Conservation (phyloP, 345 rosid species). For the Linum trigynum region DNA sequence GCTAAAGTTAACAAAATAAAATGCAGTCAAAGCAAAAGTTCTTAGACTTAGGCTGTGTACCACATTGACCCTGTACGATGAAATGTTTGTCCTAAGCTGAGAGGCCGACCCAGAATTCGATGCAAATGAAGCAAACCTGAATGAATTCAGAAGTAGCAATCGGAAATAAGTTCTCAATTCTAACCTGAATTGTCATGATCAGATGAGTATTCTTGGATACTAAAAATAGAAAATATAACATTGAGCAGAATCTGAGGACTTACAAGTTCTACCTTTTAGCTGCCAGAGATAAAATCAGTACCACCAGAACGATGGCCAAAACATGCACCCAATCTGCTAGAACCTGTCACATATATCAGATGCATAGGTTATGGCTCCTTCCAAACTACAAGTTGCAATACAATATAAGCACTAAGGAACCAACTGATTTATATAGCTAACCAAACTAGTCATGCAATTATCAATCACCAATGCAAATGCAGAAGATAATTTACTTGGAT, state of each 20-base stretch:
- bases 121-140: background rate
- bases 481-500: background rate
- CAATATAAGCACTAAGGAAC: background rate
- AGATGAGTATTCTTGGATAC: background rate
- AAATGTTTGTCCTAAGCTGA: background rate
- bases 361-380: background rate
- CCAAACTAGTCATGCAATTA: background rate
- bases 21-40: background rate
- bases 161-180: background rate
- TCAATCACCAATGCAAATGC: background rate
- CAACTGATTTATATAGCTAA: background rate
- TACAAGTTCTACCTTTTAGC: slow-evolving; percentile 67
- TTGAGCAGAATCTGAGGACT: slow-evolving; percentile 16
- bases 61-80: background rate
- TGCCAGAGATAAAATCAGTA: slow-evolving; percentile 29
- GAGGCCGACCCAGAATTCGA: background rate
- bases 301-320: slow-evolving; percentile 27
- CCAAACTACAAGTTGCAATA: background rate
- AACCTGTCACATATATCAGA: slow-evolving; percentile 33
- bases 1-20: background rate
- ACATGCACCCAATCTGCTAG: slow-evolving; percentile 57
- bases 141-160: background rate
- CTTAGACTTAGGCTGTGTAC: background rate
- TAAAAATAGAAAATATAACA: background rate
- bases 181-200: background rate